Evolutionary conservation across 441 rosid genomes (phyloP).

Genomic region (Euphorbia celastroides): DNA sequence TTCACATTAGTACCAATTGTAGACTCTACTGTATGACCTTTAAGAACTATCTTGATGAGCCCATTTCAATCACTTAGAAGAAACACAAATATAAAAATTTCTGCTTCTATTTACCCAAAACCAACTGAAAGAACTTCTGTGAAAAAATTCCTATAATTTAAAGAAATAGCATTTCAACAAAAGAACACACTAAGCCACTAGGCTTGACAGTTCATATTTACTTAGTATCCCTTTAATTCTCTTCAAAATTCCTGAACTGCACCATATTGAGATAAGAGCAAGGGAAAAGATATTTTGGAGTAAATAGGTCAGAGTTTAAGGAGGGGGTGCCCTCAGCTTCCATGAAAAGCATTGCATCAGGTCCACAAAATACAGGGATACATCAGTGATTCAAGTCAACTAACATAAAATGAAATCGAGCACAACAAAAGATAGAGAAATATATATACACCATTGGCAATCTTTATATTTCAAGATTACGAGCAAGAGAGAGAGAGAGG

Average conservation of each 20-base stretch:
- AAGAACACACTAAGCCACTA: neutral
- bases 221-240: too few species aligned
- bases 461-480: too few species aligned
- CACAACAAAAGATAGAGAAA: neutral
- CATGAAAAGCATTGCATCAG: neutral
- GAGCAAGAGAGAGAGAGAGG: neutral
- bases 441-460: neutral
- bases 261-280: too few species aligned
- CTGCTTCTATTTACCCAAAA: neutral
- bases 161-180: neutral
- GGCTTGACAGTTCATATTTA: neutral
- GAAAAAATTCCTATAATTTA: neutral
- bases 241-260: too few species aligned
- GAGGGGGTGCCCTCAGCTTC: neutral
- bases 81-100: neutral
- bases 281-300: neutral
- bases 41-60: neutral
- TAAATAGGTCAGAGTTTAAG: neutral
- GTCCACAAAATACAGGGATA: neutral
- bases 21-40: neutral
- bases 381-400: neutral
- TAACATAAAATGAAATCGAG: neutral
- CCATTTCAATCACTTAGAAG: neutral
- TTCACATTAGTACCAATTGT: neutral
- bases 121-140: neutral